Evolutionary conservation across 495 filamentous ascomycete genomes (phyloP), one percentile per base, ranked within the genome.

Genomic region (Penicillium simplicissimum): DNA sequence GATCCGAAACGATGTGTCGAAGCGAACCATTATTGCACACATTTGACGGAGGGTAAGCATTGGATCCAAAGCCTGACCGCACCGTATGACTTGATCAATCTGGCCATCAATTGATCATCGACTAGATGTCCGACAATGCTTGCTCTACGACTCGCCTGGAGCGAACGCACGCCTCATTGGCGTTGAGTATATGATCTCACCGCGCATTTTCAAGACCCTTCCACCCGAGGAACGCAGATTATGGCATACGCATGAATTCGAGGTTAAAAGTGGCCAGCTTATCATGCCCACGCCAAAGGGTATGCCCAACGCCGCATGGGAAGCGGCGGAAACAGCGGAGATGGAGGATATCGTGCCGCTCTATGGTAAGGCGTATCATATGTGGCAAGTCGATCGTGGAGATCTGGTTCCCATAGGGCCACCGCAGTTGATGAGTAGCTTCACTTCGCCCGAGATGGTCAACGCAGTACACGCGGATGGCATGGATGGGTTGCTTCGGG

Each of bases 121-220:
- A 58, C 43, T 31, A 82, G 87, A 89, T 64, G 72, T 89, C 57
- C 84, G 91, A 21, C 91, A 93, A 80, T 97, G 94, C 67, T 82
- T 97, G 40, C 85, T 97, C 53, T 96, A 96, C 80, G 91, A 94
- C 73, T 81, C 82, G 1, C 77, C 85, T 0, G 73, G 75, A 0
- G 75, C 82, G 17, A 85, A 86, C 48, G 91, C 92, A 9, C 81
- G 88, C 3, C 79, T 96, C 13, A 87, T 96, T 61, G 92, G 93
- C 38, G 80, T 97, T 63, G 94, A 97, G 74, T 97, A 97, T 80
- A 95, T 97, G 92, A 89, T 97, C 68, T 85, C 86, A 3, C 85
- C 86, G 0, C 74, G 76, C 3, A 77, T 96, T 2, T 96, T 86
- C 78, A 73, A 78, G 10, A 87, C 83, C 0, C 85, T 97, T 0